Evolutionary conservation across 129 eudicot genomes (phyloP).

Genomic region (Saposhnikovia divaricata): DNA sequence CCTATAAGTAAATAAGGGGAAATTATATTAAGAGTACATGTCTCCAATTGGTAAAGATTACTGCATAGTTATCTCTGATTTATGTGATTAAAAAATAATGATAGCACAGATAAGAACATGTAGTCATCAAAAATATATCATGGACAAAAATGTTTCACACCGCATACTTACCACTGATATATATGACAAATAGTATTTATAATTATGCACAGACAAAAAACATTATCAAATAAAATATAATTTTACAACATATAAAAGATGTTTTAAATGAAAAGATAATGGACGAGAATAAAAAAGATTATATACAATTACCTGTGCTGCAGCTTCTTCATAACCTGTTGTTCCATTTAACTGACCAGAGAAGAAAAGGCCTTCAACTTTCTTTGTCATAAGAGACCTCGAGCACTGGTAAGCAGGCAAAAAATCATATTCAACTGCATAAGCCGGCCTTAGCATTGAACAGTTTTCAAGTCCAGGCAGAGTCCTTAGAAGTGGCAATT

Average conservation of each 20-base stretch:
- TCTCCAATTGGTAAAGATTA: background rate
- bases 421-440: conserved; percentile 96
- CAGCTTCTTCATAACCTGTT: conserved; percentile 99
- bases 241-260: background rate
- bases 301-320: conserved; percentile 70
- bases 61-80: background rate
- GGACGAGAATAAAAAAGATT: background rate
- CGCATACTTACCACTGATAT: background rate
- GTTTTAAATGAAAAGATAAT: background rate
- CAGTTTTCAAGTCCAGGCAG: conserved; percentile 91
- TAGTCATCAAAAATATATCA: background rate
- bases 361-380: conserved; percentile 84
- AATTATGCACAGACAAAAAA: background rate
- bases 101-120: background rate
- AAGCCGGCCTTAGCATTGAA: conserved; percentile 95
- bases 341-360: conserved; percentile 98
- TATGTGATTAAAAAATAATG: background rate
- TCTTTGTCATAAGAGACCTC: conserved; percentile 94
- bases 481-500: conserved; percentile 81
- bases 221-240: background rate
- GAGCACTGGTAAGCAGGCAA: conserved; percentile 95
- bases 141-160: background rate
- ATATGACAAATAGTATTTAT: background rate
- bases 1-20: conserved; percentile 31
- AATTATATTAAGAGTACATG: background rate